These are phyloP conservation scores for Phytophthora quininea DNA, from an alignment of 352 stramenopile genomes.

Conservation along the genomic window DNA sequence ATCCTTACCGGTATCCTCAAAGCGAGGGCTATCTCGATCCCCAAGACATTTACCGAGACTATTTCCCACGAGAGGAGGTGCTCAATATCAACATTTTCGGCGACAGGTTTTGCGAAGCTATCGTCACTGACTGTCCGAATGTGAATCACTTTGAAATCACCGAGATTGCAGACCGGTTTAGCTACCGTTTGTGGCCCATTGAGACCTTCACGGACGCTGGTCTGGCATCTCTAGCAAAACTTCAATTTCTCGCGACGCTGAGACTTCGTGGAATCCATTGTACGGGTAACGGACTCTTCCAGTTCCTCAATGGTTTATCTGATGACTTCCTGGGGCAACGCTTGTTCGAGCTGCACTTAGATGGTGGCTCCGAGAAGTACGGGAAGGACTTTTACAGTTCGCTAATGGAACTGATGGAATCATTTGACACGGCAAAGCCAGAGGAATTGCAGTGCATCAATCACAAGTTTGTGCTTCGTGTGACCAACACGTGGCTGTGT, in stretches of 20 bases:
- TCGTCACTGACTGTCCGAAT: slow-evolving; percentile 22
- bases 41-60: slow-evolving; percentile 12
- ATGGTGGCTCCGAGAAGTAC: neutral
- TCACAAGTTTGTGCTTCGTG: neutral
- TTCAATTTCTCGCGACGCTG: neutral
- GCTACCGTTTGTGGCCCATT: slow-evolving; percentile 35
- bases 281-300: neutral
- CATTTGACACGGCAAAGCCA: neutral
- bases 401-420: neutral
- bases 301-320: neutral
- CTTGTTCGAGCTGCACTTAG: neutral
- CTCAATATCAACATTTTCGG: slow-evolving; percentile 37
- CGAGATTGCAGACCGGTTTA: slow-evolving; percentile 36
- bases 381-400: neutral
- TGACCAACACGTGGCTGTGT: neutral
- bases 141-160: slow-evolving; percentile 29
- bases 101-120: slow-evolving; percentile 35
- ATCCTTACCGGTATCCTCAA: slow-evolving; percentile 15
- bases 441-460: neutral
- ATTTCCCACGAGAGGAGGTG: slow-evolving; percentile 28
- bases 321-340: neutral
- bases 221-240: neutral
- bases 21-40: slow-evolving; percentile 3
- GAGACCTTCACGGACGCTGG: slow-evolving; percentile 35
- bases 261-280: neutral